Evolutionary conservation across 2,329 filamentous ascomycete genomes (phyloP).

Genomic region (Xylariaceae sp.): DNA sequence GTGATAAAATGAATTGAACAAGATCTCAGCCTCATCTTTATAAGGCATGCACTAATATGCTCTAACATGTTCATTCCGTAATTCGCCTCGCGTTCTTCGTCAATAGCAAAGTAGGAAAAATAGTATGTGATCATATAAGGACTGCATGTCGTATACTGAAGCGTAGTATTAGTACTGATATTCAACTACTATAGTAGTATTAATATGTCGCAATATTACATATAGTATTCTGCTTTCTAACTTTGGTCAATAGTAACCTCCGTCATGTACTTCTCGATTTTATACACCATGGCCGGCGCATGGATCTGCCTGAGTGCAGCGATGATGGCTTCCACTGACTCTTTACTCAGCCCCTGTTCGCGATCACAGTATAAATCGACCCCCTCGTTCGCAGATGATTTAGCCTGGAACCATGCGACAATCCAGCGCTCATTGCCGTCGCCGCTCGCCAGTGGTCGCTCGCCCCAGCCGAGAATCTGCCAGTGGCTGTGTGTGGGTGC

Average conservation of each 20-base stretch:
- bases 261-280: slow-evolving; percentile 55
- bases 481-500: slow-evolving; percentile 75
- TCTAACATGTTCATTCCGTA: too few species aligned
- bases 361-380: slow-evolving; percentile 76
- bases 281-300: slow-evolving; percentile 58
- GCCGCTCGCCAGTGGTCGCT: slow-evolving; percentile 43
- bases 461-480: slow-evolving; percentile 80
- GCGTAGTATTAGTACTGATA: too few species aligned
- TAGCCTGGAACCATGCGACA: slow-evolving; percentile 83
- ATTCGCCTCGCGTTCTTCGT: too few species aligned
- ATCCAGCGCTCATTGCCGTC: slow-evolving; percentile 64
- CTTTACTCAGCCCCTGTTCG: slow-evolving; percentile 62
- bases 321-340: slow-evolving; percentile 62
- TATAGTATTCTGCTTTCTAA: too few species aligned
- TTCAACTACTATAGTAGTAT: too few species aligned
- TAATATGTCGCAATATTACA: too few species aligned
- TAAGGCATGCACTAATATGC: too few species aligned
- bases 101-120: too few species aligned
- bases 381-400: slow-evolving; percentile 80
- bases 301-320: slow-evolving; percentile 57
- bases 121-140: too few species aligned
- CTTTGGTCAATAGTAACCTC: slow-evolving; percentile 57
- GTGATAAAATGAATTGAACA: too few species aligned
- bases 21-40: too few species aligned
- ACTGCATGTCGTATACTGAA: too few species aligned